Conservation (phyloP, 1,139 yeast genomes). For the Sugiyamaella pinicola region DNA sequence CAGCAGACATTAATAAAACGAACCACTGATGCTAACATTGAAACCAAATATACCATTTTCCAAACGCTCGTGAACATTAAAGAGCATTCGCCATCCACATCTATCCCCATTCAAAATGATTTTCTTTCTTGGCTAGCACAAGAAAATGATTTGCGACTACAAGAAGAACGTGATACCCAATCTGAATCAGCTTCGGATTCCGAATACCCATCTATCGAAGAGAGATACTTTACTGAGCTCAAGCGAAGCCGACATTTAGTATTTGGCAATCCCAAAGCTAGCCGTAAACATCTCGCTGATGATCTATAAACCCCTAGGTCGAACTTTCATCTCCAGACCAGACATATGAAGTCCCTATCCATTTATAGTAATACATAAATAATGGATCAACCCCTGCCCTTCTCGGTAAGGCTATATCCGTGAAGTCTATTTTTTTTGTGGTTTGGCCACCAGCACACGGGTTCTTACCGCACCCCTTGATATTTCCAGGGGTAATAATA, state of each 20-base stretch:
- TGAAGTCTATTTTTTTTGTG: too few relatives aligned
- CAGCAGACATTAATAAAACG: constrained; percentile 24
- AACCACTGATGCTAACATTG: constrained; percentile 18
- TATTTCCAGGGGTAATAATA: too few relatives aligned
- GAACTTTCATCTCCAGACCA: neutral
- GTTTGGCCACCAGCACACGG: neutral
- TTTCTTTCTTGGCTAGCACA: constrained; percentile 65
- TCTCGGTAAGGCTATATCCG: neutral
- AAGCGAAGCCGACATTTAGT: constrained; percentile 62
- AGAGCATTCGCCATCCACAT: constrained; percentile 24
- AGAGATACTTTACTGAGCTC: constrained; percentile 32
- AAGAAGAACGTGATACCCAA: neutral
- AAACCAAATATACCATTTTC: constrained; percentile 25
- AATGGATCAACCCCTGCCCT: constrained; percentile 1
- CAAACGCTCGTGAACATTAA: constrained; percentile 37
- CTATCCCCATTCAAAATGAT: constrained; percentile 31
- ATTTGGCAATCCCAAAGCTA: constrained; percentile 79
- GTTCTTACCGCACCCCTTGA: too few relatives aligned
- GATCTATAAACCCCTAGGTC: constrained; percentile 46
- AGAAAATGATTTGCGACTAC: constrained; percentile 42
- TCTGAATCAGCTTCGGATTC: constrained; percentile 39
- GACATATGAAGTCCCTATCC: neutral
- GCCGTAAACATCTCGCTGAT: constrained; percentile 53
- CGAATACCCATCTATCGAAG: constrained; percentile 28
- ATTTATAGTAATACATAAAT: constrained; percentile 8